These are phyloP conservation scores for Schwanniomyces etchellsii DNA, from an alignment of 1,139 yeast genomes.

Conservation along the genomic window DNA sequence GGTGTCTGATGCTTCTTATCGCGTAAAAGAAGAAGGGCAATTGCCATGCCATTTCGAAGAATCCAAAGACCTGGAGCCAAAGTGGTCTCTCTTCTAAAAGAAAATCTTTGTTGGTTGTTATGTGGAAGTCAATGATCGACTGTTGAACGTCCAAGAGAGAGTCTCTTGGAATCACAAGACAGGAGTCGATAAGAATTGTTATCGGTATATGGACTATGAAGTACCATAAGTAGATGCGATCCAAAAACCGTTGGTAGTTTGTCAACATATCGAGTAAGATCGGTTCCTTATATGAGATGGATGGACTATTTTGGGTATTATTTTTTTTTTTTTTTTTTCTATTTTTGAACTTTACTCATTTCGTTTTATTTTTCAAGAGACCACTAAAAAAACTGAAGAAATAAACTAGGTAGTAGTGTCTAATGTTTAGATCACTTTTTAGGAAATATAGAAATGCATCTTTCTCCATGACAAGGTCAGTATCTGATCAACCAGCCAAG, in stretches of 20 bases:
- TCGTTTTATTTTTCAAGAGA: no score
- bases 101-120: slow-evolving; percentile 62
- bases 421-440: background rate
- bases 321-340: no score
- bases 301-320: no score
- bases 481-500: slow-evolving; percentile 1
- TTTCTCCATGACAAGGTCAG: background rate
- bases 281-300: background rate
- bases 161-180: slow-evolving; percentile 56
- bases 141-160: slow-evolving; percentile 46
- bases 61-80: slow-evolving; percentile 72
- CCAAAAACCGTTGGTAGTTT: slow-evolving; percentile 15
- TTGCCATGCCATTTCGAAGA: slow-evolving; percentile 68
- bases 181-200: slow-evolving; percentile 69
- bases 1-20: slow-evolving; percentile 10
- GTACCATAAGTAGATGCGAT: slow-evolving; percentile 46
- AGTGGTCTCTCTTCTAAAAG: slow-evolving; percentile 48
- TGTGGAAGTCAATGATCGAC: slow-evolving; percentile 50
- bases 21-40: slow-evolving; percentile 66
- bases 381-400: no score
- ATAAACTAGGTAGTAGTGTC: background rate
- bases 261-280: background rate
- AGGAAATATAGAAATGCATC: background rate
- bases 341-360: no score
- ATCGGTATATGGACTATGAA: slow-evolving; percentile 63